phyloP scores from a whole-genome alignment of 2,329 filamentous ascomycete species.

The Cladosporium austrohemisphaericum region DNA sequence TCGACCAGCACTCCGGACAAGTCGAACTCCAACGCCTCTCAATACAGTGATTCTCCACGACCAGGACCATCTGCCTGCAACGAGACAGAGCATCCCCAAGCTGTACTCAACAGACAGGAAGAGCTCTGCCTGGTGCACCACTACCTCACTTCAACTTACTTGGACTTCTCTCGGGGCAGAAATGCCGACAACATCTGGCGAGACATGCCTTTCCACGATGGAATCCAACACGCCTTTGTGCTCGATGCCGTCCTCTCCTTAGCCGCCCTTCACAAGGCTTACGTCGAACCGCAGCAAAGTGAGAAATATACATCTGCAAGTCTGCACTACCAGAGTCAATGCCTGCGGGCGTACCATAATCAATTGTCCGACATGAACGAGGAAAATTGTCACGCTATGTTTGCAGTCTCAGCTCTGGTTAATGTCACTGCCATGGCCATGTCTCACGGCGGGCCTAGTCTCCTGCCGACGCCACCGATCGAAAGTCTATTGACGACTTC shows the following conservation, averaged over 20 bases:
- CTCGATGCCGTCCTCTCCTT: slow-evolving; percentile 3
- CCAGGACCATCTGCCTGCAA: neutral
- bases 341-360: neutral
- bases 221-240: neutral
- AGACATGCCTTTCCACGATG: slow-evolving; percentile 10
- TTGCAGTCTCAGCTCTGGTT: slow-evolving; percentile 1
- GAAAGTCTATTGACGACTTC: neutral
- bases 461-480: neutral
- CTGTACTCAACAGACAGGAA: slow-evolving; percentile 1
- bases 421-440: neutral
- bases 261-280: slow-evolving; percentile 5
- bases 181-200: neutral
- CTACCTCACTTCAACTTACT: neutral
- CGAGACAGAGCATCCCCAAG: neutral
- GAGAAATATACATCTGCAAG: slow-evolving; percentile 7
- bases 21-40: neutral
- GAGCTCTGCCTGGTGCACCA: slow-evolving; percentile 7
- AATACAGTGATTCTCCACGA: neutral
- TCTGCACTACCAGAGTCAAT: slow-evolving; percentile 5
- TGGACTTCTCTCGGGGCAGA: neutral
- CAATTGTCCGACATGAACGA: neutral
- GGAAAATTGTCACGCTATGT: slow-evolving; percentile 6
- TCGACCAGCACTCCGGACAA: neutral
- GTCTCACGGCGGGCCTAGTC: neutral
- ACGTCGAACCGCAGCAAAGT: neutral